These are phyloP conservation scores for Quercus phellos DNA, from an alignment of 331 rosid genomes.

Conservation along the genomic window DNA sequence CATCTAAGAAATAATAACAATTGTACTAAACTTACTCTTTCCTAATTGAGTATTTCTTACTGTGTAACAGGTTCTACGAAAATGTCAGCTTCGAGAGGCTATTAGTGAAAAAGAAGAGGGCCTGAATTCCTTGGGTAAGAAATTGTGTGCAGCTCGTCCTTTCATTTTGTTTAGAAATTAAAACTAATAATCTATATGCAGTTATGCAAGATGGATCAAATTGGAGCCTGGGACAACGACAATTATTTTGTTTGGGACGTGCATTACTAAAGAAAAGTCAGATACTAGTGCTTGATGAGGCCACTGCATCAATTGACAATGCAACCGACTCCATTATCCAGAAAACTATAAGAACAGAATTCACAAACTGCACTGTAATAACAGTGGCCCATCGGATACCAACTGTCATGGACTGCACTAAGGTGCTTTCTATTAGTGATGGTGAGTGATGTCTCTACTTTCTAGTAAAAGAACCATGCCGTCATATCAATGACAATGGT, in stretches of 20 bases:
- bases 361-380: not conserved
- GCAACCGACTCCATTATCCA: not conserved
- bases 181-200: not conserved
- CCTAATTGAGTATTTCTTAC: not conserved
- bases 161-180: not conserved
- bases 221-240: slow-evolving; percentile 35
- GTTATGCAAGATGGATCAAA: slow-evolving; percentile 31
- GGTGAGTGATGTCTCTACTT: not conserved
- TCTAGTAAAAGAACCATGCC: not conserved
- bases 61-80: not conserved
- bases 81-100: slow-evolving; percentile 14
- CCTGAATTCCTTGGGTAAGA: slow-evolving; percentile 23
- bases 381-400: slow-evolving; percentile 1
- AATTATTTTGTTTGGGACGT: slow-evolving; percentile 27
- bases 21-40: not conserved
- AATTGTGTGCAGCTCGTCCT: not conserved
- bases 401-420: slow-evolving; percentile 1
- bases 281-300: not conserved
- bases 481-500: not conserved
- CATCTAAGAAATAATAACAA: no score
- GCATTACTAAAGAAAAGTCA: slow-evolving; percentile 15
- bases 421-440: not conserved
- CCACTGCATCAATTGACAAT: not conserved
- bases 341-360: slow-evolving; percentile 8
- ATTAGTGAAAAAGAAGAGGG: slow-evolving; percentile 16